These are phyloP conservation scores for Spongospora subterranea DNA, from an alignment of 208 protist species.

Conservation along the genomic window DNA sequence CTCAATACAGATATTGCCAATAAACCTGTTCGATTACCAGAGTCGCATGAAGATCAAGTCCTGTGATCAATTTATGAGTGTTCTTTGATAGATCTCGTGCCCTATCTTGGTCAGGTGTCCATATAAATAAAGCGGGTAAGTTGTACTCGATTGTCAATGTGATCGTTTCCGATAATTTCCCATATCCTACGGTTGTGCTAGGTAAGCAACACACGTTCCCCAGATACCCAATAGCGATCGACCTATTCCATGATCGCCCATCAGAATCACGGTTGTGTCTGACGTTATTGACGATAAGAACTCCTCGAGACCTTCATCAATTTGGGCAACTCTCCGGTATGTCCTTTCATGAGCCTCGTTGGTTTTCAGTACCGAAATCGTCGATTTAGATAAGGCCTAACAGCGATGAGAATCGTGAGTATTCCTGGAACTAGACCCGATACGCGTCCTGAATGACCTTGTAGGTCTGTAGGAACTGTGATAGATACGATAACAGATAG, in stretches of 20 bases:
- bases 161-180: slow-evolving; percentile 44
- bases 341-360: slow-evolving; percentile 52
- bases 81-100: not conserved
- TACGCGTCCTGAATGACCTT: not conserved
- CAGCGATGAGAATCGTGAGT: not conserved
- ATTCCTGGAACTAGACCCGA: not conserved
- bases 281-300: not conserved
- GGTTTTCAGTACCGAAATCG: slow-evolving; percentile 33
- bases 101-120: not conserved
- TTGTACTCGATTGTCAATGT: slow-evolving; percentile 57
- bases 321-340: not conserved
- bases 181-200: not conserved
- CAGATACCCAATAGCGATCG: no score
- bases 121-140: slow-evolving; percentile 30
- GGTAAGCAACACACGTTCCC: not conserved
- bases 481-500: not conserved
- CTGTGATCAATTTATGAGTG: slow-evolving; percentile 8
- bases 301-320: not conserved
- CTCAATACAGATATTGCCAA: not conserved
- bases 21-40: not conserved
- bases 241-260: slow-evolving; percentile 20
- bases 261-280: slow-evolving; percentile 26
- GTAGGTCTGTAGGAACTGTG: not conserved
- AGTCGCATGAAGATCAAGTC: slow-evolving; percentile 10
- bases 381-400: not conserved